Evolutionary conservation across 768 basidiomycete genomes (phyloP).

Genomic region (Calocybe cyanea): DNA sequence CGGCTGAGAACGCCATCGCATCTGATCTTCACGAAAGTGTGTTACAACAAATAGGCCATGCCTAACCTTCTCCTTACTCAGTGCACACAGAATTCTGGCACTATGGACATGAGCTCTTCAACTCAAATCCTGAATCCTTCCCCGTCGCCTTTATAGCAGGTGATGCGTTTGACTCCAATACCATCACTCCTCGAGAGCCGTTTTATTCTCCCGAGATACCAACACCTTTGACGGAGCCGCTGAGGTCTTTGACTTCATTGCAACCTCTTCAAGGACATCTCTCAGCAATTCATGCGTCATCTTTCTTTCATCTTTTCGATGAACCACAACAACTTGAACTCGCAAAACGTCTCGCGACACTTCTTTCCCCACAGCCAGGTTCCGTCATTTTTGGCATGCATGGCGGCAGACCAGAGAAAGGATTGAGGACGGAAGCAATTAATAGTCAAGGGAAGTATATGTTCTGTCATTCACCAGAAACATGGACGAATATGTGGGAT

Average conservation of each 20-base stretch:
- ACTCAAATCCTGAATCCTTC: constrained; percentile 45
- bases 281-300: constrained; percentile 43
- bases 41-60: constrained; percentile 12
- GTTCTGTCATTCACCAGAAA: constrained; percentile 31
- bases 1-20: constrained; percentile 18
- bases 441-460: constrained; percentile 15
- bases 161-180: constrained; percentile 44
- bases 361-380: constrained; percentile 39
- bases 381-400: constrained; percentile 45
- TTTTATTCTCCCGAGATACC: constrained; percentile 17
- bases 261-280: constrained; percentile 39
- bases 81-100: constrained; percentile 50
- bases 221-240: constrained; percentile 12
- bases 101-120: constrained; percentile 59
- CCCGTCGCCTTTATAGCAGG: constrained; percentile 54
- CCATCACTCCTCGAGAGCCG: constrained; percentile 31
- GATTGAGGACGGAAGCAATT: constrained; percentile 13
- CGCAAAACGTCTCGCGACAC: constrained; percentile 35
- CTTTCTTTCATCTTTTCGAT: constrained; percentile 53
- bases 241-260: constrained; percentile 16
- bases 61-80: neutral
- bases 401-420: constrained; percentile 28
- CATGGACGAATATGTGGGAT: constrained; percentile 27
- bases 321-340: constrained; percentile 35
- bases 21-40: constrained; percentile 21